Conservation (phyloP, 768 basidiomycete species). For the Phlebiopsis flavidoalba region DNA sequence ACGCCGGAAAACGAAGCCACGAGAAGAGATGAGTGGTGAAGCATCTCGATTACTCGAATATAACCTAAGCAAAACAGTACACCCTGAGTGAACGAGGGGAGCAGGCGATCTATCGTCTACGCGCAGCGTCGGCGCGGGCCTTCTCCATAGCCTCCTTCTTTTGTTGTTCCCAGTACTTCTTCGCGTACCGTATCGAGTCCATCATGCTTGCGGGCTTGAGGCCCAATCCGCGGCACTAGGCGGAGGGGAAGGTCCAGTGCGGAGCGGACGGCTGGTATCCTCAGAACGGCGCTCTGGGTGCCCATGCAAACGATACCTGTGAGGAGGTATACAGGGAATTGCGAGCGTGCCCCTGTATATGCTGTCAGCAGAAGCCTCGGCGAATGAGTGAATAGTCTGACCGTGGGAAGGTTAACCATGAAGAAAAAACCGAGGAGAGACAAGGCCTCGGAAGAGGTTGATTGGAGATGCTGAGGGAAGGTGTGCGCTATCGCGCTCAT, state of each 20-base stretch:
- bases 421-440: conserved; percentile 45
- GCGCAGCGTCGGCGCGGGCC: neutral
- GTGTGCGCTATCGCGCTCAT: conserved; percentile 38
- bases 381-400: conserved; percentile 31
- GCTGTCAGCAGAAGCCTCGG: neutral
- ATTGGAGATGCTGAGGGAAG: conserved; percentile 66
- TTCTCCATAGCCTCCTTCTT: neutral
- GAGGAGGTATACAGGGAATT: conserved; percentile 57
- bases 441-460: conserved; percentile 60
- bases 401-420: conserved; percentile 59
- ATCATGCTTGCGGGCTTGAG: conserved; percentile 23
- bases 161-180: conserved; percentile 5
- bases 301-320: conserved; percentile 42
- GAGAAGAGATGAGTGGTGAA: neutral
- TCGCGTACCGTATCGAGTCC: conserved; percentile 16
- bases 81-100: neutral
- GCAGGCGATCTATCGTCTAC: neutral
- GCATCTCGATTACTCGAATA: neutral
- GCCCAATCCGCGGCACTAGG: conserved; percentile 7
- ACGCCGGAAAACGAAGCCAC: no score
- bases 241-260: conserved; percentile 30
- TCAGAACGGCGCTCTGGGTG: conserved; percentile 43
- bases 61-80: neutral
- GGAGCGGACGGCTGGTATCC: conserved; percentile 35
- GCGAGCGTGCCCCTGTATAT: conserved; percentile 45